These are phyloP conservation scores for Dorcoceras hygrometricum DNA, from an alignment of 257 asterid species.

Conservation along the genomic window DNA sequence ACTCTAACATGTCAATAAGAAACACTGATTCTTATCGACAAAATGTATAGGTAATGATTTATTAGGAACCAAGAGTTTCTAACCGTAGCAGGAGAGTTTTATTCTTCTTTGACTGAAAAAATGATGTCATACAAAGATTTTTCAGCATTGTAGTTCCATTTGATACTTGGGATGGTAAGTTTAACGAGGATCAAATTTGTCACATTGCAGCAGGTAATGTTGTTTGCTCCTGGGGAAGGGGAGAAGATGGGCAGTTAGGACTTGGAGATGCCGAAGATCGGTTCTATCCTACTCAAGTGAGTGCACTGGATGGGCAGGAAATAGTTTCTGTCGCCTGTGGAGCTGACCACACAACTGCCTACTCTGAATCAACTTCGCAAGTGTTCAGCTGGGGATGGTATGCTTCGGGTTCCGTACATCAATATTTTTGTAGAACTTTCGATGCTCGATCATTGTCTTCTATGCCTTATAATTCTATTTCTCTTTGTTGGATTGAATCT, in stretches of 20 bases:
- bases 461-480: slow-evolving; percentile 2
- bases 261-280: slow-evolving; percentile 97
- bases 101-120: too few species aligned
- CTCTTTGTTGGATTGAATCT: not conserved
- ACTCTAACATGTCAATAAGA: too few species aligned
- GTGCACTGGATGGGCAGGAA: slow-evolving; percentile 76
- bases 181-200: slow-evolving; percentile 18
- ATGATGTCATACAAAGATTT: too few species aligned
- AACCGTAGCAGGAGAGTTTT: too few species aligned
- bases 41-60: too few species aligned
- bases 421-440: not conserved
- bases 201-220: slow-evolving; percentile 67
- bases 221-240: slow-evolving; percentile 99
- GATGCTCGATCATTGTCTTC: not conserved
- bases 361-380: slow-evolving; percentile 56
- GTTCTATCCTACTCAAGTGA: slow-evolving; percentile 72
- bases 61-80: too few species aligned
- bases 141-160: not conserved
- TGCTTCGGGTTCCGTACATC: not conserved
- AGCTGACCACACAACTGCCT: slow-evolving; percentile 94
- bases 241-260: slow-evolving; percentile 98
- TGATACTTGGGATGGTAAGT: not conserved
- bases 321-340: slow-evolving; percentile 80
- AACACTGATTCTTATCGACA: too few species aligned
- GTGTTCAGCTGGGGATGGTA: slow-evolving; percentile 99